These are phyloP conservation scores for Candida xyloterini DNA, from an alignment of 805 yeast genomes.

Conservation along the genomic window DNA sequence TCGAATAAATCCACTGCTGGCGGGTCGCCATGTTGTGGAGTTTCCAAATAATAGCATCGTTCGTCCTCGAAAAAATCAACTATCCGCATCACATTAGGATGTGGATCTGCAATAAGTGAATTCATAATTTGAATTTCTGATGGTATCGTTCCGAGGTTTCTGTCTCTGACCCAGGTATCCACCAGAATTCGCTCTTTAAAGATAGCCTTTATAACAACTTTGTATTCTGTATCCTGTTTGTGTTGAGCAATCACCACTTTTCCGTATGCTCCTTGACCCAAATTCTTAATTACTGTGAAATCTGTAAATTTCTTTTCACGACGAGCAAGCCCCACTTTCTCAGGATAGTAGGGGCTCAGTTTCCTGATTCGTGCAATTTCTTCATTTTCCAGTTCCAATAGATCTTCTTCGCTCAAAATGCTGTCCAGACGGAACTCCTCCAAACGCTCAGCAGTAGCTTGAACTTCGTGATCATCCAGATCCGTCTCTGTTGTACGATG, in stretches of 20 bases:
- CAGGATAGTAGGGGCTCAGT: constrained; percentile 47
- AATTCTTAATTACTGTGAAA: constrained; percentile 64
- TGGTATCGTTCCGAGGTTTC: constrained; percentile 88
- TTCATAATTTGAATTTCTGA: constrained; percentile 95
- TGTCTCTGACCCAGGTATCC: constrained; percentile 96
- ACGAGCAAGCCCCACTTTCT: constrained; percentile 61
- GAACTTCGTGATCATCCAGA: constrained; percentile 5
- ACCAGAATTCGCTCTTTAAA: constrained; percentile 90
- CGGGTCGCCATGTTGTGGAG: constrained; percentile 83
- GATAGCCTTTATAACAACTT: constrained; percentile 81
- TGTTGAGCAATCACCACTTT: constrained; percentile 80
- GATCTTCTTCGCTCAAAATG: constrained; percentile 39
- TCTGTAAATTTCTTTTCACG: constrained; percentile 71
- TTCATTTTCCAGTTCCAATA: constrained; percentile 45
- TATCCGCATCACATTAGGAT: constrained; percentile 81
- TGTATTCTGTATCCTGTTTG: constrained; percentile 57
- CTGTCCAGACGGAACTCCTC: constrained; percentile 19
- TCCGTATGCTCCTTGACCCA: constrained; percentile 98
- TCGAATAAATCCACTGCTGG: constrained; percentile 95
- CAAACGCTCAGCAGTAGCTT: constrained; percentile 10
- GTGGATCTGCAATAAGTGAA: constrained; percentile 70
- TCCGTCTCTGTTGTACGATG: constrained; percentile 9
- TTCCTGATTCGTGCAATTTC: constrained; percentile 37
- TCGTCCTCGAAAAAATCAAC: constrained; percentile 93
- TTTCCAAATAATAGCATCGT: constrained; percentile 83